phyloP scores from a whole-genome alignment of 2,329 filamentous ascomycete species.

The Ophiostoma sp. region DNA sequence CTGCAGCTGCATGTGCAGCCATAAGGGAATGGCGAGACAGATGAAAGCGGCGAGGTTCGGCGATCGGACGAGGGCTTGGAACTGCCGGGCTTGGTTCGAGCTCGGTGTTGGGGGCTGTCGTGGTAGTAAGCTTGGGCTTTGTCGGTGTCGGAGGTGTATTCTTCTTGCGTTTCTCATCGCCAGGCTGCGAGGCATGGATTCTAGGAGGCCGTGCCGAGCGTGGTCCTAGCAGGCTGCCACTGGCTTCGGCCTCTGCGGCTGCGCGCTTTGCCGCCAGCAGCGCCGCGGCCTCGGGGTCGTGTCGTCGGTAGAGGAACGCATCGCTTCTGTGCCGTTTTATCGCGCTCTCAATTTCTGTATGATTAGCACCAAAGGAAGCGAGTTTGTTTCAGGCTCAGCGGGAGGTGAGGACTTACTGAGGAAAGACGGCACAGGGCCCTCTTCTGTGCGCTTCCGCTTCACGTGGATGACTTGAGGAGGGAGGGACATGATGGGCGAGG shows the following conservation, averaged over 20 bases:
- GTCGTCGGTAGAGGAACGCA: conserved; percentile 53
- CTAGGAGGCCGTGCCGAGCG: conserved; percentile 25
- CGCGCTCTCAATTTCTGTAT: conserved; percentile 40
- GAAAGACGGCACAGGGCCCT: conserved; percentile 51
- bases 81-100: background rate
- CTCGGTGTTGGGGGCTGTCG: background rate
- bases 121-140: background rate
- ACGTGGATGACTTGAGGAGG: conserved; percentile 56
- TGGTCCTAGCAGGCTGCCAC: conserved; percentile 26
- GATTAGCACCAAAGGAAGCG: background rate
- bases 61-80: background rate
- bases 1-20: conserved; percentile 25
- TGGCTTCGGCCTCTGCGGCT: conserved; percentile 27
- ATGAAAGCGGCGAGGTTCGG: conserved; percentile 49
- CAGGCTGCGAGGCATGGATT: conserved; percentile 45
- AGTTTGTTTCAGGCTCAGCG: background rate
- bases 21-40: conserved; percentile 38
- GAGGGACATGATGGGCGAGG: conserved; percentile 43
- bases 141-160: background rate
- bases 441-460: conserved; percentile 55
- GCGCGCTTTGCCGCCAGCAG: conserved; percentile 18
- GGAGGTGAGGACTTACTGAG: conserved; percentile 16
- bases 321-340: conserved; percentile 50
- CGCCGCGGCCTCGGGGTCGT: conserved; percentile 32
- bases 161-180: conserved; percentile 32